These are phyloP conservation scores for Begonia peltatifolia DNA, from an alignment of 306 rosid genomes.

Conservation along the genomic window DNA sequence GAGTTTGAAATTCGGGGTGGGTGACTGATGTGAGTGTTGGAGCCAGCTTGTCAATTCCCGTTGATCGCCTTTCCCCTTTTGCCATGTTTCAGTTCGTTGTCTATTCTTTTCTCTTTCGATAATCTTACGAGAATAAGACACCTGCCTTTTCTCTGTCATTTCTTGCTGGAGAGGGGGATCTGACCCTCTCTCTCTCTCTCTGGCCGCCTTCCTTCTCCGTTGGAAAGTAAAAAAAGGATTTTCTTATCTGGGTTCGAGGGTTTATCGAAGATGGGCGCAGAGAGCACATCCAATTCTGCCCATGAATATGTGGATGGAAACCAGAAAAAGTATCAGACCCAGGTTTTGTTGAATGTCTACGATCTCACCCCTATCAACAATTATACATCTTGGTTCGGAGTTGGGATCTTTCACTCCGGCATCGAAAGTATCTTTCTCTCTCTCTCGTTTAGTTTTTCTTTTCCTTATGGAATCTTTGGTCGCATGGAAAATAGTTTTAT, in stretches of 20 bases:
- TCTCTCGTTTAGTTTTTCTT: neutral
- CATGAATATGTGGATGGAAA: conserved; percentile 13
- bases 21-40: too few species aligned
- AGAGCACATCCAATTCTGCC: conserved; percentile 25
- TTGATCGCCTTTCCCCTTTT: too few species aligned
- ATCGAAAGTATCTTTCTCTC: conserved; percentile 45
- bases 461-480: neutral
- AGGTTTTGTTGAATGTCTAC: conserved; percentile 66
- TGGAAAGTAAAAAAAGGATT: too few species aligned
- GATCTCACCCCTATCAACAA: conserved; percentile 86
- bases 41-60: too few species aligned
- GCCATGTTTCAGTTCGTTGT: neutral
- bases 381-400: conserved; percentile 70
- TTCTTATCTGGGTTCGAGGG: too few species aligned
- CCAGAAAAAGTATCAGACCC: conserved; percentile 9
- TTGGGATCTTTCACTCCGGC: conserved; percentile 92
- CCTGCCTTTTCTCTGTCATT: too few species aligned
- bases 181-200: conserved; percentile 3
- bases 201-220: too few species aligned
- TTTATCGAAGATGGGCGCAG: conserved; percentile 37
- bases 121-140: too few species aligned
- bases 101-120: too few species aligned
- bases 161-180: conserved; percentile 28
- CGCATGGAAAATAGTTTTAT: too few species aligned
- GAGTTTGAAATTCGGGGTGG: too few species aligned